These are phyloP conservation scores for Groenewaldozyma salmanticensis DNA, from an alignment of 805 yeast species.

Conservation along the genomic window DNA sequence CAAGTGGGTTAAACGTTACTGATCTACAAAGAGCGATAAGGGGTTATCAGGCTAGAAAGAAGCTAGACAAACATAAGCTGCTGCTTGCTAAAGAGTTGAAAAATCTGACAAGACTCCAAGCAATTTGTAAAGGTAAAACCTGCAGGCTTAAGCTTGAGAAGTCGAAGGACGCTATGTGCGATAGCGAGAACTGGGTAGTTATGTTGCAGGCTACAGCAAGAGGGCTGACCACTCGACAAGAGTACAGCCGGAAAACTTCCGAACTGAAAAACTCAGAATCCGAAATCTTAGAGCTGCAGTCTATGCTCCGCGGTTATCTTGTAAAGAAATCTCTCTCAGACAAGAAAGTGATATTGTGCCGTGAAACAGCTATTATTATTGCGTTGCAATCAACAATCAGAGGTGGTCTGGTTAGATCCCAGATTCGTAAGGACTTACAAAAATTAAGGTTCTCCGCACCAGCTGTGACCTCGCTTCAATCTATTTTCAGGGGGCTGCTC, in stretches of 20 bases:
- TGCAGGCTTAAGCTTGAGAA: slow-evolving; percentile 43
- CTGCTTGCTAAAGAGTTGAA: slow-evolving; percentile 8
- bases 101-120: slow-evolving; percentile 46
- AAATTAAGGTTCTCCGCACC: slow-evolving; percentile 14
- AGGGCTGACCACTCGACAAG: slow-evolving; percentile 40
- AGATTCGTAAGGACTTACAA: slow-evolving; percentile 11
- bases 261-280: slow-evolving; percentile 26
- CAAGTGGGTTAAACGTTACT: slow-evolving; percentile 10
- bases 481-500: slow-evolving; percentile 29
- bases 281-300: slow-evolving; percentile 18
- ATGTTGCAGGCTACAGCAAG: slow-evolving; percentile 22
- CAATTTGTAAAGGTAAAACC: slow-evolving; percentile 60
- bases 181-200: slow-evolving; percentile 12
- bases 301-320: slow-evolving; percentile 20
- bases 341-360: slow-evolving; percentile 7
- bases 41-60: slow-evolving; percentile 25
- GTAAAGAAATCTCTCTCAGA: background rate
- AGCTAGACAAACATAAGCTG: slow-evolving; percentile 21
- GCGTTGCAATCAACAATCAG: slow-evolving; percentile 48
- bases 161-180: slow-evolving; percentile 9
- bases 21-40: slow-evolving; percentile 27
- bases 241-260: slow-evolving; percentile 36
- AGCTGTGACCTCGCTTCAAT: slow-evolving; percentile 26
- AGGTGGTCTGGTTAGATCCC: slow-evolving; percentile 31
- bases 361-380: slow-evolving; percentile 20